These are phyloP conservation scores for Filosporella fistucella DNA, from an alignment of 495 filamentous ascomycete species.

Conservation along the genomic window DNA sequence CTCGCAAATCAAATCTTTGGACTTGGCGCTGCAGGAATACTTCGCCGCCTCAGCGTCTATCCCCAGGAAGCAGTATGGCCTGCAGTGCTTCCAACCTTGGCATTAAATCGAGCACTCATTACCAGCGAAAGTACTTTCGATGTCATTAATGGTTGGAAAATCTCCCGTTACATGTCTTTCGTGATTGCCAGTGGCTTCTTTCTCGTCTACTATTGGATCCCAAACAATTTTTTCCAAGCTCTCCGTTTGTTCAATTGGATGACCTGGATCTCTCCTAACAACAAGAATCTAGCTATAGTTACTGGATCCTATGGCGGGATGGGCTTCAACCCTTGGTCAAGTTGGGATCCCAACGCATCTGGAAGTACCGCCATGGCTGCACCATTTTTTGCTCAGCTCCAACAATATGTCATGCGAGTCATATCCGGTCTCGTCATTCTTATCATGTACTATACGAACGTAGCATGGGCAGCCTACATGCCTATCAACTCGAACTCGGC, in stretches of 20 bases:
- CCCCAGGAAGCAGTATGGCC: neutral
- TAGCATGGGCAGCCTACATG: neutral
- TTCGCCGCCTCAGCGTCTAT: conserved; percentile 2
- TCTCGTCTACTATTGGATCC: conserved; percentile 4
- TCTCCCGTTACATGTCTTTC: conserved; percentile 1
- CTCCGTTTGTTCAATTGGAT: conserved; percentile 2
- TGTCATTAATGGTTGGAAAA: conserved; percentile 1
- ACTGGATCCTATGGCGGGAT: neutral
- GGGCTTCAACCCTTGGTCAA: conserved; percentile 4
- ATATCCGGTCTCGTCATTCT: neutral
- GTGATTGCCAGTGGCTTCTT: neutral
- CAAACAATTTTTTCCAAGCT: neutral
- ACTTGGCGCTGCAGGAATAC: neutral
- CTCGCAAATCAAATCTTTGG: conserved; percentile 5
- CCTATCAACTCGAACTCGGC: neutral
- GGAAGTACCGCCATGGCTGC: neutral
- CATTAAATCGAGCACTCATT: neutral
- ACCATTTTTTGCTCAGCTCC: conserved; percentile 3
- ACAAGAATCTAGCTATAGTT: conserved; percentile 1
- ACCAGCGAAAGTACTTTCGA: neutral
- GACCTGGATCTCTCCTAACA: conserved; percentile 6
- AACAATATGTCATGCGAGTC: neutral
- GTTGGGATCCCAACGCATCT: neutral
- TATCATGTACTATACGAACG: conserved; percentile 1
- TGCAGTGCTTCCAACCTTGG: neutral